These are phyloP conservation scores for Peribolospora kevripleyi DNA, from an alignment of 768 basidiomycete genomes.

Conservation along the genomic window DNA sequence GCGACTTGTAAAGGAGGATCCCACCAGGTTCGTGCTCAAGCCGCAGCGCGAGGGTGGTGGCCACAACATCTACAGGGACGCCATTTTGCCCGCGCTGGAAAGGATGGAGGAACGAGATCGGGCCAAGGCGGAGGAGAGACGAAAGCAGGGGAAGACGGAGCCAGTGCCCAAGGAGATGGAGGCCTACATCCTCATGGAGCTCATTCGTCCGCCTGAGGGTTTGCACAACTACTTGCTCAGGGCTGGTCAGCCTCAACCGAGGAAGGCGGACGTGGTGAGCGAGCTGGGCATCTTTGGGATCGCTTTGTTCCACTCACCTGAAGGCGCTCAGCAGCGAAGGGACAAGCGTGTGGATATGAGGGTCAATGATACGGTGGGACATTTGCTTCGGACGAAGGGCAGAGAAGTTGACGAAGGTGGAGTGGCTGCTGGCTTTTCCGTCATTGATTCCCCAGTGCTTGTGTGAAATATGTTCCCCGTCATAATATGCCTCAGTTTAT, in stretches of 20 bases:
- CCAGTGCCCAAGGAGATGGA: constrained; percentile 29
- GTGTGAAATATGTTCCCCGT: constrained; percentile 15
- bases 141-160: not conserved
- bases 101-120: constrained; percentile 25
- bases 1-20: constrained; percentile 28
- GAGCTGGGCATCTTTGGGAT: constrained; percentile 87
- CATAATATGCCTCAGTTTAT: too few species aligned
- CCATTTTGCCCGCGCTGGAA: constrained; percentile 55
- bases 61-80: constrained; percentile 72
- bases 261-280: constrained; percentile 47
- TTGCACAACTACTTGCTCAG: constrained; percentile 51
- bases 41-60: constrained; percentile 97
- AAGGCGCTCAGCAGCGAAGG: constrained; percentile 7
- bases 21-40: constrained; percentile 54
- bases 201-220: constrained; percentile 54
- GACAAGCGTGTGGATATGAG: constrained; percentile 15
- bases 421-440: constrained; percentile 57
- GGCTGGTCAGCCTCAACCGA: constrained; percentile 32
- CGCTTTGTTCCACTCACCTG: constrained; percentile 38
- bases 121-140: not conserved
- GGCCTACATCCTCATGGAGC: constrained; percentile 89
- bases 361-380: constrained; percentile 47
- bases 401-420: constrained; percentile 81
- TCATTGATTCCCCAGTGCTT: constrained; percentile 43
- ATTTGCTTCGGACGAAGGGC: constrained; percentile 70